Base-by-base conservation (phyloP, 225 moss, liverwort and hornwort species). In the Antitrichia curtipendula region DNA sequence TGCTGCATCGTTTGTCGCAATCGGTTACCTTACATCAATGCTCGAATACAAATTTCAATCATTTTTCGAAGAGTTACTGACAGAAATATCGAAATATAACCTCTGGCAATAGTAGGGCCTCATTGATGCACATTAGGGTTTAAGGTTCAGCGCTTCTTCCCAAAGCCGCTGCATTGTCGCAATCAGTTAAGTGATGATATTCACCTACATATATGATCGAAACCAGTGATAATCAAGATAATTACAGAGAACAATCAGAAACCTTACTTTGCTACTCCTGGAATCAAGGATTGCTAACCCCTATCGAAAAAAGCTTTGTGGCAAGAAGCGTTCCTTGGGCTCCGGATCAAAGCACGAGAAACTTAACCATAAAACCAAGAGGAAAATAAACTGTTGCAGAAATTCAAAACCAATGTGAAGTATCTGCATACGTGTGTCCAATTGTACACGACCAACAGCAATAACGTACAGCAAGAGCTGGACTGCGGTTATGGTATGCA, bases 1-100 rank as follows among this genome's bases (percentile, higher is more conserved):
- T 80, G 91, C 89, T 92, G 89, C 92, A 90, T 85, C 52, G 41
- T 41, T 90, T n/a, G 74, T n/a, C 47, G 56, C 77, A 32, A 77
- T 63, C 68, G 59, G 64, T 74, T 73, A 74, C 53, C 77, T 63
- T 64, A 77, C 64, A 77, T 41, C 41, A 41, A 61, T 62, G 85
- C 77, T 81, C 18, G 40, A 49, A 82, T 57, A 68, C 52, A 71
- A 70, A 84, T 57, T 50, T 77, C 72, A 56, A 60, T n/a, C 45
- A 40, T 40, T 59, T 77, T 77, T 71, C 43, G 81, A 70, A 62
- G 60, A 82, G 57, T 54, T 62, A 20, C 47, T 34, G 47, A 50
- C 50, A 50, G 50, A 54, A 59, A 63, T 52, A 64, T 87, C 31
- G 38, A 40, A 74, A 85, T 31, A 59, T 43, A 70, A 54, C 20